These are phyloP conservation scores for Cylindrotheca fusiformis DNA, from an alignment of 108 stramenopile genomes.

Conservation along the genomic window DNA sequence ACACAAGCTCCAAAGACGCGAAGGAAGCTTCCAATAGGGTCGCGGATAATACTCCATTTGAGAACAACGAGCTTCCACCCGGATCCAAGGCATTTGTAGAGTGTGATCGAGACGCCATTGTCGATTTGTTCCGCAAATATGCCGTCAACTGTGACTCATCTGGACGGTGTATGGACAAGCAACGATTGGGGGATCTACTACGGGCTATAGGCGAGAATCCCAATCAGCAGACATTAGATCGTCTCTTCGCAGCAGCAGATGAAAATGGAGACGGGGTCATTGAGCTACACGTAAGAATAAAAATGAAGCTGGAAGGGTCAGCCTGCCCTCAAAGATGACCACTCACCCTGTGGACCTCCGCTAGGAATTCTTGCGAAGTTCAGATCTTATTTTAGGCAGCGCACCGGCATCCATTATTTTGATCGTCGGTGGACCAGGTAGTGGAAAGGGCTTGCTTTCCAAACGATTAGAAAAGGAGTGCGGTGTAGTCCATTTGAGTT, in stretches of 20 bases:
- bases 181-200: slow-evolving; percentile 52
- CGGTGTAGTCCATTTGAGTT: slow-evolving; percentile 90
- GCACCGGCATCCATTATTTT: slow-evolving; percentile 82
- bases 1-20: too few species aligned
- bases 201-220: slow-evolving; percentile 60
- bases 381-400: slow-evolving; percentile 58
- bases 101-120: slow-evolving; percentile 56
- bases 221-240: slow-evolving; percentile 38
- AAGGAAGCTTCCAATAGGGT: too few species aligned
- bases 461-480: slow-evolving; percentile 74
- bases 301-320: background rate
- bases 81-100: slow-evolving; percentile 66
- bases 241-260: slow-evolving; percentile 64
- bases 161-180: slow-evolving; percentile 42
- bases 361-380: slow-evolving; percentile 54
- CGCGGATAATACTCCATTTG: background rate
- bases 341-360: background rate
- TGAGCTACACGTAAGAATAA: slow-evolving; percentile 27
- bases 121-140: slow-evolving; percentile 66
- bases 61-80: slow-evolving; percentile 3
- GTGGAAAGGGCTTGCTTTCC: slow-evolving; percentile 91
- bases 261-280: slow-evolving; percentile 54
- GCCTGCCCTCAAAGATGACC: too few species aligned
- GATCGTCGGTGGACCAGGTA: slow-evolving; percentile 94
- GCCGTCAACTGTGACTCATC: slow-evolving; percentile 2